A percentile compares a stretch with the other conserved stretches of the same genome.
Conservation (phyloP, 2,329 filamentous ascomycete species). For the Colletotrichum sp. region DNA sequence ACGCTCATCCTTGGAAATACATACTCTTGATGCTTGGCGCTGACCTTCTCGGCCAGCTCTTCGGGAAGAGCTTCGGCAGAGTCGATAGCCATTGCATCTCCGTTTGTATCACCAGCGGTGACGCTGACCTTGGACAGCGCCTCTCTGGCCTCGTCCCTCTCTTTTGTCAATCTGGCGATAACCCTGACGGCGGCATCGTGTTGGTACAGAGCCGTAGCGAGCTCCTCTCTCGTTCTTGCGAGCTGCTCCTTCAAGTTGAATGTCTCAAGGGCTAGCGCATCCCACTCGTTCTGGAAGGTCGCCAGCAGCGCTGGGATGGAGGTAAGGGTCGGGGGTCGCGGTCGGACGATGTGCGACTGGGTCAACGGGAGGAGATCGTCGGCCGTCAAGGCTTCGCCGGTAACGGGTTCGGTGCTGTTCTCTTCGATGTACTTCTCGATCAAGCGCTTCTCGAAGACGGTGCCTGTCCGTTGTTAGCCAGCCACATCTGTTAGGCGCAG, state of each 20-base stretch:
- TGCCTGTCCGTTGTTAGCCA: constrained; percentile 54
- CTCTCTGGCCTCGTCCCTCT: constrained; percentile 90
- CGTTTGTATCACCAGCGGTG: constrained; percentile 58
- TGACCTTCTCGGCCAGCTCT: constrained; percentile 72
- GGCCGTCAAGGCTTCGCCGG: constrained; percentile 79
- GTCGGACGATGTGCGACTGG: constrained; percentile 81
- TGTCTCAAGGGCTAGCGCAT: constrained; percentile 87
- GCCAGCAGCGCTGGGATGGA: constrained; percentile 94
- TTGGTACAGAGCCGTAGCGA: constrained; percentile 93
- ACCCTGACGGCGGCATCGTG: constrained; percentile 97
- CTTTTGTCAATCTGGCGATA: constrained; percentile 87
- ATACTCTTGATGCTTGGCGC: constrained; percentile 80
- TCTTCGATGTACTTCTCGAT: constrained; percentile 95
- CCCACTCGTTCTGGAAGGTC: constrained; percentile 98
- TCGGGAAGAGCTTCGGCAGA: constrained; percentile 73
- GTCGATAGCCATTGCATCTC: constrained; percentile 94
- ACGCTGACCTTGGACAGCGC: constrained; percentile 86
- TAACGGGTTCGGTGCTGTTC: constrained; percentile 90
- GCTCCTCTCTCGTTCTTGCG: constrained; percentile 87
- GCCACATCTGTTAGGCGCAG: background rate
- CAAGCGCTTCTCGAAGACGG: constrained; percentile 92
- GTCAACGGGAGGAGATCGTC: constrained; percentile 91
- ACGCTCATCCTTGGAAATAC: constrained; percentile 34
- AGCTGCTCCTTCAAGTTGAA: constrained; percentile 91
- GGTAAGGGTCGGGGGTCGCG: constrained; percentile 89